Percentiles rank a stretch among this genome's conserved stretches.
Evolutionary conservation across 1,284 basidiomycete genomes (phyloP).

Genomic region (Exobasidium rhododendri): DNA sequence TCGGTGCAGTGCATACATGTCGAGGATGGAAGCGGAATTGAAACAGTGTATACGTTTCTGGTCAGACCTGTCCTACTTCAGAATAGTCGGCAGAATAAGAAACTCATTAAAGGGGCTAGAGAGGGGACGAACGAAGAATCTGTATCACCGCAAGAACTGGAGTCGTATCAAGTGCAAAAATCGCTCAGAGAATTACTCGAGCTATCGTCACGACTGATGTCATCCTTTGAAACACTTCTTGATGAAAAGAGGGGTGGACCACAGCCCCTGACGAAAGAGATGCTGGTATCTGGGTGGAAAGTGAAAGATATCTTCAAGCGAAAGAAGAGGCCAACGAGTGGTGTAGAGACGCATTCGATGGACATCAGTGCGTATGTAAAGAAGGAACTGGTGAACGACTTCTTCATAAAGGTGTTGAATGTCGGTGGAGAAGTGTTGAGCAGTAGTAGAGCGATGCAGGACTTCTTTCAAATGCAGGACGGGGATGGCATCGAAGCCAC

Average conservation of each 20-base stretch:
- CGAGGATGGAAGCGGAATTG: neutral
- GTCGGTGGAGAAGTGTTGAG: constrained; percentile 4
- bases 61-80: constrained; percentile 1
- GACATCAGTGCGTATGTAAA: neutral
- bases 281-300: neutral
- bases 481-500: too few species aligned
- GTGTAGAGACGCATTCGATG: neutral
- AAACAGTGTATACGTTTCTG: neutral
- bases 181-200: neutral
- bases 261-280: neutral
- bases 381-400: constrained; percentile 7
- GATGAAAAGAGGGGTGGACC: neutral
- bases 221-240: constrained; percentile 4
- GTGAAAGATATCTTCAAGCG: constrained; percentile 1
- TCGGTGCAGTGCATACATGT: neutral
- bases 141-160: neutral
- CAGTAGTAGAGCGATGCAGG: constrained; percentile 12
- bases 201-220: constrained; percentile 4
- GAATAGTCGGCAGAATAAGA: neutral
- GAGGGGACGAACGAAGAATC: neutral
- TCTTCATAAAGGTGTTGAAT: neutral
- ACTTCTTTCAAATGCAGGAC: constrained; percentile 5
- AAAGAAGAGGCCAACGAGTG: neutral
- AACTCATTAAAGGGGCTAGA: neutral
- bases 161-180: neutral